A percentile compares a stretch with the other conserved stretches of the same genome.
phyloP scores from a whole-genome alignment of 2,329 filamentous ascomycete species.

The Diaporthe aspalathi region DNA sequence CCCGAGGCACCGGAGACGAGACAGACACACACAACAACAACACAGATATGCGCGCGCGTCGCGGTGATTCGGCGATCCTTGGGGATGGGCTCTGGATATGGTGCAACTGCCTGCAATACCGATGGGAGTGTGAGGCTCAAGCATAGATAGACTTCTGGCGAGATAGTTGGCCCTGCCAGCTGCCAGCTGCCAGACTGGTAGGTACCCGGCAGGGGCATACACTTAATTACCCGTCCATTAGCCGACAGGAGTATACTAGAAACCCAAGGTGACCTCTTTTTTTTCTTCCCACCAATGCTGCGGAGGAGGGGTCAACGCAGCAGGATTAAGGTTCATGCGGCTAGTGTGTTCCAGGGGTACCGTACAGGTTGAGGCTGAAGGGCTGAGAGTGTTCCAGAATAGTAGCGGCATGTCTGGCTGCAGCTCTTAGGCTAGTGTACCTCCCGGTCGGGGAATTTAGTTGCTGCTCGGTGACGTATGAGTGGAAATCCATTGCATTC shows the following conservation, averaged over 20 bases:
- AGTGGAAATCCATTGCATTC: neutral
- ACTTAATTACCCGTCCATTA: neutral
- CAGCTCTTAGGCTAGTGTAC: neutral
- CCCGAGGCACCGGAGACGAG: neutral
- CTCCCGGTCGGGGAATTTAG: neutral
- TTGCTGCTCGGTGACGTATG: neutral
- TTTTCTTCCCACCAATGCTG: neutral
- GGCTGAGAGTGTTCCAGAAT: slow-evolving; percentile 18
- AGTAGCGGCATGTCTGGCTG: neutral
- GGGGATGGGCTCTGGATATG: neutral
- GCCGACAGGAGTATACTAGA: no score
- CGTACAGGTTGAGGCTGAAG: slow-evolving; percentile 21
- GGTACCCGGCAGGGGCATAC: neutral
- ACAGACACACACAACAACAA: neutral
- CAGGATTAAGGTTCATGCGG: slow-evolving; percentile 7
- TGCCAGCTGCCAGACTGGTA: no score
- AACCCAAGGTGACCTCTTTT: neutral
- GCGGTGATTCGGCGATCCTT: neutral
- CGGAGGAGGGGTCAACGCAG: slow-evolving; percentile 4
- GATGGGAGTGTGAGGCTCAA: no score
- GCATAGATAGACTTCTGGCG: no score
- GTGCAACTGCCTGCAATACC: no score
- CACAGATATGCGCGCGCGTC: neutral
- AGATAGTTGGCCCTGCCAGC: no score
- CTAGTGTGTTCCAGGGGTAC: slow-evolving; percentile 9